Base-by-base conservation (phyloP, 352 stramenopile genomes). In the Pythium apleroticum region DNA sequence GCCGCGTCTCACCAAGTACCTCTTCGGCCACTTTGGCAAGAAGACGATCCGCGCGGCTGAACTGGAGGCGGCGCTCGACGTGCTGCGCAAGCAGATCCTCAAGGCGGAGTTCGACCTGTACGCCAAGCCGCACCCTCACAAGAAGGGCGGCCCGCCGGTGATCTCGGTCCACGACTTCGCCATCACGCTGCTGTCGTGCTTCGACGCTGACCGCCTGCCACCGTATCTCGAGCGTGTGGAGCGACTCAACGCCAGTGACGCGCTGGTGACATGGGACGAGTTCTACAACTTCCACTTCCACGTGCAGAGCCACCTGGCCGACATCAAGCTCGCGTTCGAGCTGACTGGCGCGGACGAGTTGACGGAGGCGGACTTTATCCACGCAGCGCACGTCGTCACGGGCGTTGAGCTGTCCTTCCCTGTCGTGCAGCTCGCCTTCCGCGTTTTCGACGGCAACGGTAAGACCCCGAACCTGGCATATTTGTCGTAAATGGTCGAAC, bases 121-220 rank as follows among this genome's bases (percentile, higher is more conserved):
- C 63, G 81, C 82, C 10, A 81, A 72, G 20, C 56, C 71, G 25
- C 64, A 85, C 58, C 74, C 75, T 48, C 65, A 24, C 15, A 24
- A 69, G 37, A 88, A 79, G 50, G 73, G 68, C 49, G 66, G 43
- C 14, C 43, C 76, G 33, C 56, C 70, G 20, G 77, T 71, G 31
- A 76, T 93, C 53, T 90, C 81, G 11, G 78, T 93, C 3, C 81
- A 93, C 52, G 84, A 93, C 71, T 93, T 91, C 54, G 82, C 84
- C 17, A 73, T 91, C 49, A 90, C 84, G 58, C 71, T 93, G 41
- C 71, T 93, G 15, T 90, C 81, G 58, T 77, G 79, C 69, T 88
- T 90, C 41, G 82, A 91, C 39, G 80, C 84, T 17, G 78, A 91
- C 22, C 84, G 84, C 46, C 58, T 93, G 28, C 68, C 74, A 4